Conservation (phyloP, 2,329 filamentous ascomycete genomes). For the Phyllosticta citriasiana region DNA sequence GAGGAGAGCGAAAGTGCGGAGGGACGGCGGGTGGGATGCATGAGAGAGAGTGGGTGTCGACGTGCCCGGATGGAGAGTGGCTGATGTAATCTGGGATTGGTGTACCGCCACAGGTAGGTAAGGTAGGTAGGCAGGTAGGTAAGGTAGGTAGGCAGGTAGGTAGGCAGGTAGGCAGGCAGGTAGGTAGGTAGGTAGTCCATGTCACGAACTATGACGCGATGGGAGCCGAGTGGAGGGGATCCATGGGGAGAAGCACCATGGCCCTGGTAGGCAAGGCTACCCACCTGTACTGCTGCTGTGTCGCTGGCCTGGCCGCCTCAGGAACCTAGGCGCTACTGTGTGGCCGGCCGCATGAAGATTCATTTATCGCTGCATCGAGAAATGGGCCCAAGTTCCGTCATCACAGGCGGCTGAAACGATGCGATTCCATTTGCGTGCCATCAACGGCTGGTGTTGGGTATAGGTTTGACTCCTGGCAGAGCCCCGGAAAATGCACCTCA, state of each 20-base stretch:
- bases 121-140: no score
- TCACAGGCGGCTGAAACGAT: background rate
- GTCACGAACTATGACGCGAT: background rate
- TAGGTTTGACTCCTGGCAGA: background rate
- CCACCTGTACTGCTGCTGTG: no score
- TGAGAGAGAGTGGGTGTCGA: background rate
- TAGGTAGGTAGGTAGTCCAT: no score
- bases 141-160: no score
- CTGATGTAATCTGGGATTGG: constrained; percentile 4
- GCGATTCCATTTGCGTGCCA: background rate
- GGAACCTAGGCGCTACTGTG: background rate
- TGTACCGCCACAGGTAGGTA: no score
- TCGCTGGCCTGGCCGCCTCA: background rate
- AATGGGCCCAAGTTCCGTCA: background rate
- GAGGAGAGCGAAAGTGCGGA: background rate
- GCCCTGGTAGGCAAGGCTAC: no score
- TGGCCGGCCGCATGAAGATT: background rate
- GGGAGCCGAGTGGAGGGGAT: background rate
- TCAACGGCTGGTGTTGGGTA: background rate
- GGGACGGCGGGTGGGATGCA: background rate
- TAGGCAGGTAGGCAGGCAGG: no score
- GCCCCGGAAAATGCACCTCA: background rate
- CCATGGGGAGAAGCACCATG: no score
- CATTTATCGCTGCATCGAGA: background rate
- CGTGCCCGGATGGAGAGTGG: background rate